A percentile compares a stretch with the other conserved stretches of the same genome.
Evolutionary conservation across 2,329 filamentous ascomycete genomes (phyloP).

Genomic region (Blastomyces silverae): DNA sequence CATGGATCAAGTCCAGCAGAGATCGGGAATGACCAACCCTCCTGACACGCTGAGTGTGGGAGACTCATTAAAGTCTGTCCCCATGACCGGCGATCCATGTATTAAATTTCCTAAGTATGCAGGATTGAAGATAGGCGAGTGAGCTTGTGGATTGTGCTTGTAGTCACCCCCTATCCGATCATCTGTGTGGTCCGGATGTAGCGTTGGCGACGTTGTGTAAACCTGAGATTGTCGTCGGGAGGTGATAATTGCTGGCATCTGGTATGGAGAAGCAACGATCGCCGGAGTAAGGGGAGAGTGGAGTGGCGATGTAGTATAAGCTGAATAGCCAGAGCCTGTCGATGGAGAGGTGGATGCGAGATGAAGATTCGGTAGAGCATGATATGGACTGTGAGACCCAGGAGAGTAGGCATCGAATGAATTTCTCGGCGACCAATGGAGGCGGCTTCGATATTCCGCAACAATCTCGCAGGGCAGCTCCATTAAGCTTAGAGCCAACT

Average conservation of each 20-base stretch:
- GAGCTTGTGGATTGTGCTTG: slow-evolving; percentile 29
- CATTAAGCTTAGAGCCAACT: slow-evolving; percentile 61
- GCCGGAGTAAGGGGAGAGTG: slow-evolving; percentile 37
- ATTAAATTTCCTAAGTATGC: slow-evolving; percentile 33
- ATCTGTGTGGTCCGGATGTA: slow-evolving; percentile 34
- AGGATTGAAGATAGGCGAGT: slow-evolving; percentile 36
- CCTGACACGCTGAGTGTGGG: slow-evolving; percentile 30
- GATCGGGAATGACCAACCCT: slow-evolving; percentile 32
- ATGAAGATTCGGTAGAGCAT: slow-evolving; percentile 30
- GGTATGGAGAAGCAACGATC: slow-evolving; percentile 35
- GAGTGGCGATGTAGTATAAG: slow-evolving; percentile 37
- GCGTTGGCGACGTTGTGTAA: slow-evolving; percentile 34
- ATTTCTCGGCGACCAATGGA: slow-evolving; percentile 52
- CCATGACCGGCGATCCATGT: slow-evolving; percentile 29
- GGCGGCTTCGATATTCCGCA: slow-evolving; percentile 59
- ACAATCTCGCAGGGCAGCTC: slow-evolving; percentile 65
- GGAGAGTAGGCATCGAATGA: slow-evolving; percentile 37
- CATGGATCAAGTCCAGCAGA: slow-evolving; percentile 32
- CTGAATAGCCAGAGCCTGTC: slow-evolving; percentile 33
- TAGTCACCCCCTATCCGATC: slow-evolving; percentile 28
- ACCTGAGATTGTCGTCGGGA: slow-evolving; percentile 32
- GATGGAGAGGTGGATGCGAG: slow-evolving; percentile 35
- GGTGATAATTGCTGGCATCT: slow-evolving; percentile 30
- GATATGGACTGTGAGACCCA: slow-evolving; percentile 33
- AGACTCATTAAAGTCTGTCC: slow-evolving; percentile 29